Conservation (phyloP, 306 rosid genomes). For the Lathyrus oleraceus region DNA sequence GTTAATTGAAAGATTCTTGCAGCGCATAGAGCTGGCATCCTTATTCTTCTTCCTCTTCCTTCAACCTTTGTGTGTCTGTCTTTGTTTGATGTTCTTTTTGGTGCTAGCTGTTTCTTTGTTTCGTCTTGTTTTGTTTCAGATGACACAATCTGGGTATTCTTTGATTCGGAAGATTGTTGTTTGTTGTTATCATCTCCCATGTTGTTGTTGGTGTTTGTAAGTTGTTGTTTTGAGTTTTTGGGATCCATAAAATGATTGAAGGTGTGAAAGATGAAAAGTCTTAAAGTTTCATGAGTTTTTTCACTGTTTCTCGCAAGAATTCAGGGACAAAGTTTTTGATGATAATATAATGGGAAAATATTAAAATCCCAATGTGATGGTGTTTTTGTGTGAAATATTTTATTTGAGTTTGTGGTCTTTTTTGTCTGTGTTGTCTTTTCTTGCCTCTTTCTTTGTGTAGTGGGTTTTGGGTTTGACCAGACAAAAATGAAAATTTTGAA, state of each 20-base stretch:
- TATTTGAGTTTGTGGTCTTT: not conserved
- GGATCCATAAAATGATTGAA: conserved; percentile 97
- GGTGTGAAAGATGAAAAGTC: conserved; percentile 63
- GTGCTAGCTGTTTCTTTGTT: conserved; percentile 73
- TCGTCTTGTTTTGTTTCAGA: conserved; percentile 42
- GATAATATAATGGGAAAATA: conserved; percentile 14
- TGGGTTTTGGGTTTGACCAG: conserved; percentile 49
- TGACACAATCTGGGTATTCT: conserved; percentile 73
- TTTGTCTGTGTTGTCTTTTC: conserved; percentile 36
- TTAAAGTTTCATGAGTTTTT: conserved; percentile 69
- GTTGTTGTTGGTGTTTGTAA: conserved; percentile 43
- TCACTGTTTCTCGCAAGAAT: conserved; percentile 84
- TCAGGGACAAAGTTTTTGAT: conserved; percentile 41
- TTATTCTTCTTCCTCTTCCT: conserved; percentile 90
- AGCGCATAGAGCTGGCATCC: conserved; percentile 97
- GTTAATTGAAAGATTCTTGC: conserved; percentile 93
- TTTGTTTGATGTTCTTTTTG: conserved; percentile 88
- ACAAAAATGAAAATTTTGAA: conserved; percentile 39
- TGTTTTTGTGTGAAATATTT: not conserved
- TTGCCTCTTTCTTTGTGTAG: conserved; percentile 42
- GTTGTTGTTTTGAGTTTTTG: conserved; percentile 87
- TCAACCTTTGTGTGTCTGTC: conserved; percentile 96
- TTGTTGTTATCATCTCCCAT: conserved; percentile 65
- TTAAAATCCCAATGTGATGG: conserved; percentile 55
- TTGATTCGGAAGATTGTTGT: conserved; percentile 53